Percentiles rank a stretch among this genome's conserved stretches.
phyloP scores from a whole-genome alignment of 2,329 filamentous ascomycete species.

The Fusarium sp. region DNA sequence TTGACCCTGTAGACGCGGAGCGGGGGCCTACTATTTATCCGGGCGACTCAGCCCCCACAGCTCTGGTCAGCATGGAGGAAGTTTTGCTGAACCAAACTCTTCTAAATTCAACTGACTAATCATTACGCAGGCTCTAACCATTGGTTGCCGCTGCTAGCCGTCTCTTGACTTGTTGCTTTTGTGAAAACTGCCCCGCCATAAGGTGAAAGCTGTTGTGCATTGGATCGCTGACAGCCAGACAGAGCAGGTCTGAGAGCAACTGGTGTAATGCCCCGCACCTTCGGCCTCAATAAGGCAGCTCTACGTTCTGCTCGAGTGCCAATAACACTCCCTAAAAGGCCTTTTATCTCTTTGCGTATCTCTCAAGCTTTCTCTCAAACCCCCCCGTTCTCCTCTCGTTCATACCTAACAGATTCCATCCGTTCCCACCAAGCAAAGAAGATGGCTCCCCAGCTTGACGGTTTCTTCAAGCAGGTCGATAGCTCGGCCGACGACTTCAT shows the following conservation, averaged over 20 bases:
- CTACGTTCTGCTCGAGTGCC: constrained; percentile 40
- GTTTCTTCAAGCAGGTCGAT: constrained; percentile 94
- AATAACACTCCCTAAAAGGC: constrained; percentile 38
- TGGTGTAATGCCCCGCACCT: constrained; percentile 58
- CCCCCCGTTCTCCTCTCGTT: constrained; percentile 43
- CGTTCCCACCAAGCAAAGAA: constrained; percentile 70
- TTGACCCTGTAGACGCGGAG: not conserved
- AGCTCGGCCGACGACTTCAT: constrained; percentile 82
- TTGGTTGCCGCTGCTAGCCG: constrained; percentile 48
- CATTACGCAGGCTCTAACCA: constrained; percentile 24
- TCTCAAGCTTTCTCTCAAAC: constrained; percentile 26
- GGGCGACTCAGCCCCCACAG: constrained; percentile 1
- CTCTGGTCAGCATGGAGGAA: not conserved
- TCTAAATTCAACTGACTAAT: constrained; percentile 38
- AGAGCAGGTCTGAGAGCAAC: constrained; percentile 42
- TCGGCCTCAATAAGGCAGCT: constrained; percentile 47
- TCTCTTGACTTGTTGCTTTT: constrained; percentile 3
- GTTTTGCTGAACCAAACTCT: constrained; percentile 10
- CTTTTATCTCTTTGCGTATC: constrained; percentile 39
- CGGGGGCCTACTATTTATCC: constrained; percentile 20
- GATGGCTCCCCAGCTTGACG: constrained; percentile 91
- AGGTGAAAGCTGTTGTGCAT: constrained; percentile 36
- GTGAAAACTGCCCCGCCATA: constrained; percentile 42
- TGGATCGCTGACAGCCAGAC: constrained; percentile 37
- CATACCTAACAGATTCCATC: constrained; percentile 63